Percentiles rank a stretch among this genome's conserved stretches.
Conservation (phyloP, 169 alveolate species). For the Babesia ovata region DNA sequence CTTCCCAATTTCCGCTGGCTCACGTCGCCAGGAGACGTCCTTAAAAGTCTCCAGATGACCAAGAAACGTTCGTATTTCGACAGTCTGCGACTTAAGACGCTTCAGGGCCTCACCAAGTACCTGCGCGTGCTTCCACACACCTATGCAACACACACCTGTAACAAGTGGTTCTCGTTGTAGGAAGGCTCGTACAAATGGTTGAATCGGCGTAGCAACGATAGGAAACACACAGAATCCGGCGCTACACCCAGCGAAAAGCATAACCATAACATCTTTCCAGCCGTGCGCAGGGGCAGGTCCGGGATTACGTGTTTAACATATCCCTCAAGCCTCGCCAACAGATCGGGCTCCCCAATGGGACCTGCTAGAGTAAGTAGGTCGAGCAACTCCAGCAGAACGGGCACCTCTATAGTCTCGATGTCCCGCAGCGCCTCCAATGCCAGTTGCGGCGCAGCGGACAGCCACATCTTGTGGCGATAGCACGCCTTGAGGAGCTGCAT, state of each 20-base stretch:
- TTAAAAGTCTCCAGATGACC: slow-evolving; percentile 32
- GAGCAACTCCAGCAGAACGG: neutral
- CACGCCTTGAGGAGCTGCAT: slow-evolving; percentile 26
- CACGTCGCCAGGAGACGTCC: slow-evolving; percentile 63
- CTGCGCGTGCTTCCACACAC: slow-evolving; percentile 4
- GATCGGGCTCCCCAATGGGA: slow-evolving; percentile 4
- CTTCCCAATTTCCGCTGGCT: slow-evolving; percentile 14
- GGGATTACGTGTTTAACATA: neutral
- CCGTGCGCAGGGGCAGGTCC: slow-evolving; percentile 26
- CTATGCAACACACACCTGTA: slow-evolving; percentile 8
- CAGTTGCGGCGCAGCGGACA: neutral
- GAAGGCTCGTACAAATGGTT: slow-evolving; percentile 12
- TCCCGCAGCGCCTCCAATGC: slow-evolving; percentile 10
- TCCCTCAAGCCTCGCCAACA: slow-evolving; percentile 10
- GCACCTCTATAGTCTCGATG: slow-evolving; percentile 18
- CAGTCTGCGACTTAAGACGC: slow-evolving; percentile 15
- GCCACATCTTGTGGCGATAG: slow-evolving; percentile 7
- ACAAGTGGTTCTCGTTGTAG: slow-evolving; percentile 22
- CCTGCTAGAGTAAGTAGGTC: slow-evolving; percentile 8
- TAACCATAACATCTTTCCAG: slow-evolving; percentile 26
- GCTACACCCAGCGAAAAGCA: slow-evolving; percentile 22
- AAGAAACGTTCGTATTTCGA: slow-evolving; percentile 40
- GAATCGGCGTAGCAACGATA: slow-evolving; percentile 8
- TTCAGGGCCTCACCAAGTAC: slow-evolving; percentile 33
- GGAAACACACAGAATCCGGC: neutral